phyloP scores from a whole-genome alignment of 345 rosid genomes.

The Euphorbia peplus region DNA sequence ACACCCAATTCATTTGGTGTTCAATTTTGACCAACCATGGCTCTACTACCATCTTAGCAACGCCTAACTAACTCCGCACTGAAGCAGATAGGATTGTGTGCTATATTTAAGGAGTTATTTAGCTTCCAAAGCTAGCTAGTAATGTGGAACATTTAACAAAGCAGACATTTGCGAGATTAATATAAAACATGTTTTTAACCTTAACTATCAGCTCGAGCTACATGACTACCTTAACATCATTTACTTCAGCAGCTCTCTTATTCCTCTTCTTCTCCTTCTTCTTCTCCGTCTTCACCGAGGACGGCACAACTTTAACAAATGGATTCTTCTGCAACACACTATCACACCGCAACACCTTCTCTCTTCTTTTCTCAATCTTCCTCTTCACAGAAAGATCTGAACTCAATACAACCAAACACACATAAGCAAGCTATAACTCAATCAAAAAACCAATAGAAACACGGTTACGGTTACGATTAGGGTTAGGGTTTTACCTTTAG shows the following conservation, averaged over 20 bases:
- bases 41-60: too few species aligned
- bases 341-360: constrained; percentile 62
- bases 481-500: constrained; percentile 42
- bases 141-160: too few species aligned
- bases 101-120: too few species aligned
- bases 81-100: too few species aligned
- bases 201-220: too few species aligned
- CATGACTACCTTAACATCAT: constrained; percentile 41
- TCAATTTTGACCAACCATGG: too few species aligned
- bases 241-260: constrained; percentile 18
- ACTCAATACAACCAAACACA: not conserved
- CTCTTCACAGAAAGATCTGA: constrained; percentile 71
- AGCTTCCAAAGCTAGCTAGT: too few species aligned
- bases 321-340: constrained; percentile 71
- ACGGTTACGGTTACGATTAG: too few species aligned
- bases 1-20: too few species aligned
- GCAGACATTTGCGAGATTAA: too few species aligned
- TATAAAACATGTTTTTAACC: too few species aligned
- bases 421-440: not conserved
- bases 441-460: not conserved
- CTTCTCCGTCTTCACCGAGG: constrained; percentile 51
- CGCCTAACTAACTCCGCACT: too few species aligned
- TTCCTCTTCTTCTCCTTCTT: constrained; percentile 24
- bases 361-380: constrained; percentile 80
- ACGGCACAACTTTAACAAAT: constrained; percentile 60